A percentile compares a stretch with the other conserved stretches of the same genome.
Conservation (phyloP, 169 alveolate genomes). For the Amoebophrya sp. region DNA sequence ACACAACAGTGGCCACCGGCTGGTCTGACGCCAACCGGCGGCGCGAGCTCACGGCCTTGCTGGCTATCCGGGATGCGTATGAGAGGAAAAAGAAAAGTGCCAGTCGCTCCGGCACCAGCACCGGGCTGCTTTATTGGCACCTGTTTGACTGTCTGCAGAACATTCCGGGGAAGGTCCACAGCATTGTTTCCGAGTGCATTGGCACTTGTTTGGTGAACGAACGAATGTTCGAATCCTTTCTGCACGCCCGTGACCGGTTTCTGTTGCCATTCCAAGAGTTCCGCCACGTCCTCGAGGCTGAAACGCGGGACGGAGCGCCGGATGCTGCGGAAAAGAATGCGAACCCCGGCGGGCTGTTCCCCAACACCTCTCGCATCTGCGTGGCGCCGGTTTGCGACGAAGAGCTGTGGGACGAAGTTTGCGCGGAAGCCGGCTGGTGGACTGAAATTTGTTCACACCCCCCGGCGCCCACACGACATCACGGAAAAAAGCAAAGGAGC, state of each 20-base stretch:
- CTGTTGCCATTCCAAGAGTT: not conserved
- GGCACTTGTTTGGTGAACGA: constrained; percentile 16
- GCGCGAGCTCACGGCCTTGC: too few species aligned
- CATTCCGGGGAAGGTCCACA: not conserved
- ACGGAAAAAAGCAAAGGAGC: too few species aligned
- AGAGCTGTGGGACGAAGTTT: not conserved
- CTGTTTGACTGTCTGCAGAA: too few species aligned
- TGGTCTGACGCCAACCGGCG: too few species aligned
- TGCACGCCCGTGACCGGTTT: not conserved
- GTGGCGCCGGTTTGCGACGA: not conserved
- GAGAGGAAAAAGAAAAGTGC: too few species aligned
- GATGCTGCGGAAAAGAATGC: too few species aligned
- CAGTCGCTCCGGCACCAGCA: too few species aligned
- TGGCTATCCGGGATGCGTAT: too few species aligned
- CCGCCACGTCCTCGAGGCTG: too few species aligned
- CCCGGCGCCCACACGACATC: not conserved
- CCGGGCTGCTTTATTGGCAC: too few species aligned
- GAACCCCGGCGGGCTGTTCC: not conserved
- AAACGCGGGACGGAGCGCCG: too few species aligned
- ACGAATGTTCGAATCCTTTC: not conserved
- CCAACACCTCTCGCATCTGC: not conserved
- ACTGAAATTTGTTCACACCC: not conserved
- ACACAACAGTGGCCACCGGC: too few species aligned
- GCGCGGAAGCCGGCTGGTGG: not conserved
- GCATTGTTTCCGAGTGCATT: not conserved